phyloP scores from a whole-genome alignment of 2,329 filamentous ascomycete genomes.

The Tolypocladium tundrense region DNA sequence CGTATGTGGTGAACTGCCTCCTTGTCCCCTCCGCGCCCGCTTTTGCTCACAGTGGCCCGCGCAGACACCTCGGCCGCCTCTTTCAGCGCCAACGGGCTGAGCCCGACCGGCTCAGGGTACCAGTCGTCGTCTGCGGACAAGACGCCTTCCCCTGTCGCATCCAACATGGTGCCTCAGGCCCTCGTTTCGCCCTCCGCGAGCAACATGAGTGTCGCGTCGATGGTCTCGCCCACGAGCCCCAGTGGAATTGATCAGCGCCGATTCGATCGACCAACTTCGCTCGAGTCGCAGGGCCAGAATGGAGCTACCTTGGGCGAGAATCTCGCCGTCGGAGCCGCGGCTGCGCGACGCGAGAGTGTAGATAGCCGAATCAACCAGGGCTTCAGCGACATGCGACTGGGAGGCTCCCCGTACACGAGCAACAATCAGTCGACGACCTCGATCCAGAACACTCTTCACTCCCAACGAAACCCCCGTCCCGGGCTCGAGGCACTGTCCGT shows the following conservation, averaged over 20 bases:
- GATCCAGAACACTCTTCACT: constrained; percentile 59
- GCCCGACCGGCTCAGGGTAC: constrained; percentile 35
- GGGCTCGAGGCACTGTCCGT: constrained; percentile 41
- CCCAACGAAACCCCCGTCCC: constrained; percentile 50
- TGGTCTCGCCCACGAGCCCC: constrained; percentile 50
- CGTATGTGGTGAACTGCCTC: constrained; percentile 18
- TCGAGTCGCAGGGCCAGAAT: constrained; percentile 19
- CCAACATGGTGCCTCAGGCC: constrained; percentile 39
- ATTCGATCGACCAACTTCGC: constrained; percentile 29
- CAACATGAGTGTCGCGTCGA: constrained; percentile 57
- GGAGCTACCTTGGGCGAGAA: constrained; percentile 22
- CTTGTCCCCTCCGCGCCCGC: constrained; percentile 1
- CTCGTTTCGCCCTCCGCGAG: constrained; percentile 45
- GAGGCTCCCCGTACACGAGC: constrained; percentile 59
- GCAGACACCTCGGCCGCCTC: constrained; percentile 29
- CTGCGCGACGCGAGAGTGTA: constrained; percentile 63
- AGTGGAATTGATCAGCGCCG: constrained; percentile 31
- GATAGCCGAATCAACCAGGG: constrained; percentile 68
- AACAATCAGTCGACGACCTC: constrained; percentile 69
- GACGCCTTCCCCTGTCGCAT: constrained; percentile 49
- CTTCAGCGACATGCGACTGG: constrained; percentile 59
- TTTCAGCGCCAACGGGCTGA: constrained; percentile 26
- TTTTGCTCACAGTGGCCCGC: constrained; percentile 1
- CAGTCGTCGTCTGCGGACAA: constrained; percentile 45
- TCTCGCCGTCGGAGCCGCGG: constrained; percentile 27